Percentiles rank a stretch among this genome's conserved stretches.
Conservation (phyloP, 73 alveolate genomes). For the Blepharisma japonicum region DNA sequence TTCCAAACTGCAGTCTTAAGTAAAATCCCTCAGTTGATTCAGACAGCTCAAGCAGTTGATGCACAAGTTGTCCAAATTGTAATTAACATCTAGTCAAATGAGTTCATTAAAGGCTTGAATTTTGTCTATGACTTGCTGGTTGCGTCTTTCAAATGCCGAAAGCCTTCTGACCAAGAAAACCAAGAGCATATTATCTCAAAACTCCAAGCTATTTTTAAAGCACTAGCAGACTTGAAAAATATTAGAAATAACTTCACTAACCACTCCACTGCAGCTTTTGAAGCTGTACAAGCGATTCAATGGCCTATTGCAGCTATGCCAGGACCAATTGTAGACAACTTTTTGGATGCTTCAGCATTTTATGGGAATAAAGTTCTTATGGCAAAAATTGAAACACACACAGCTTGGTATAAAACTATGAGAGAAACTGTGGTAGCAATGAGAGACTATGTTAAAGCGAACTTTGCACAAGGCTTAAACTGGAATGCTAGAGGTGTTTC, state of each 20-base stretch:
- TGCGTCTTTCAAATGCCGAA: background rate
- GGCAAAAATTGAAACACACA: background rate
- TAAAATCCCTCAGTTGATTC: too few relatives aligned
- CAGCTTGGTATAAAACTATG: background rate
- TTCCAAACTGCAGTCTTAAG: background rate
- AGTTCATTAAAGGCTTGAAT: background rate
- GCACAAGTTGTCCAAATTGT: too few relatives aligned
- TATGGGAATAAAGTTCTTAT: constrained; percentile 19
- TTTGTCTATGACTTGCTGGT: background rate
- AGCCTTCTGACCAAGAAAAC: constrained; percentile 13
- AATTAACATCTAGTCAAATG: background rate
- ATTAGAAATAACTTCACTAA: background rate
- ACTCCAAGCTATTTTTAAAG: background rate
- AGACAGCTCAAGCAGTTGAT: too few relatives aligned
- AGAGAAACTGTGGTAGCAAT: background rate
- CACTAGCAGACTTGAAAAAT: constrained; percentile 1
- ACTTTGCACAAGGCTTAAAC: background rate
- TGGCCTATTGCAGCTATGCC: constrained; percentile 25
- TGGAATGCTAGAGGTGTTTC: constrained; percentile 6
- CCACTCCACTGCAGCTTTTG: background rate
- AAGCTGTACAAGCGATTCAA: background rate
- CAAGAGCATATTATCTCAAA: background rate
- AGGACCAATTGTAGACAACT: constrained; percentile 17
- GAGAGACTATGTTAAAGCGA: background rate
- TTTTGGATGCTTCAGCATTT: constrained; percentile 10